Percentiles rank a stretch among this genome's conserved stretches.
These are phyloP conservation scores for Dalbergia oliveri DNA, from an alignment of 306 rosid species.

Conservation along the genomic window DNA sequence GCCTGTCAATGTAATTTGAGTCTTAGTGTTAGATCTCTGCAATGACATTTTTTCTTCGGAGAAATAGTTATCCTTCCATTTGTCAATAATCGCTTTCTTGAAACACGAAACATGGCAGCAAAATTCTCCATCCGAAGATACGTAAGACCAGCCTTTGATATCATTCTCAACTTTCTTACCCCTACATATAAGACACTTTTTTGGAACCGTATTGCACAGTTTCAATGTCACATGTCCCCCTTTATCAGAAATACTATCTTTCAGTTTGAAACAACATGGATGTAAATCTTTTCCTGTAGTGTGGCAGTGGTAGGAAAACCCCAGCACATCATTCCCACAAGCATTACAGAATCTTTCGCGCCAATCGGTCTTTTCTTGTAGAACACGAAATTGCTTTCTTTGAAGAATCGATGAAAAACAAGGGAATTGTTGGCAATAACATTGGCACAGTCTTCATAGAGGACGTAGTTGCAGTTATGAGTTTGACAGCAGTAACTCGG, in stretches of 20 bases:
- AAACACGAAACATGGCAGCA: constrained; percentile 57
- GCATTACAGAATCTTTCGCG: constrained; percentile 46
- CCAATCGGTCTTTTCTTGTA: background rate
- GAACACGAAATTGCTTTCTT: constrained; percentile 18
- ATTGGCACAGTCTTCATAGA: constrained; percentile 53
- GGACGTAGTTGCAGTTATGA: constrained; percentile 42
- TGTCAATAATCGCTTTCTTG: constrained; percentile 52
- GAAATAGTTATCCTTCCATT: constrained; percentile 47
- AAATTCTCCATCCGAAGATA: constrained; percentile 15
- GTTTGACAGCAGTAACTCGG: constrained; percentile 46
- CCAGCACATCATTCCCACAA: constrained; percentile 59
- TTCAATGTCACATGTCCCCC: constrained; percentile 25
- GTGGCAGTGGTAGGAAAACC: constrained; percentile 47
- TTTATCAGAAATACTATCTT: constrained; percentile 18
- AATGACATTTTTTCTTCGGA: background rate
- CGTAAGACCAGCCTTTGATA: constrained; percentile 60
- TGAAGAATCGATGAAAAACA: constrained; percentile 40
- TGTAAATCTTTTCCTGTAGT: constrained; percentile 41
- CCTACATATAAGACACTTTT: constrained; percentile 48
- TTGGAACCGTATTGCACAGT: constrained; percentile 26
- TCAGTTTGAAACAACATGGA: constrained; percentile 53
- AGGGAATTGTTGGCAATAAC: background rate
- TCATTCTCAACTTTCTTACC: constrained; percentile 34
- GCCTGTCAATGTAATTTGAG: constrained; percentile 15
- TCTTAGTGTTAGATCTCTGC: background rate